Evolutionary conservation across 345 rosid species (phyloP), one percentile per base, ranked within the genome.

Genomic region (Hypericum androsaemum): DNA sequence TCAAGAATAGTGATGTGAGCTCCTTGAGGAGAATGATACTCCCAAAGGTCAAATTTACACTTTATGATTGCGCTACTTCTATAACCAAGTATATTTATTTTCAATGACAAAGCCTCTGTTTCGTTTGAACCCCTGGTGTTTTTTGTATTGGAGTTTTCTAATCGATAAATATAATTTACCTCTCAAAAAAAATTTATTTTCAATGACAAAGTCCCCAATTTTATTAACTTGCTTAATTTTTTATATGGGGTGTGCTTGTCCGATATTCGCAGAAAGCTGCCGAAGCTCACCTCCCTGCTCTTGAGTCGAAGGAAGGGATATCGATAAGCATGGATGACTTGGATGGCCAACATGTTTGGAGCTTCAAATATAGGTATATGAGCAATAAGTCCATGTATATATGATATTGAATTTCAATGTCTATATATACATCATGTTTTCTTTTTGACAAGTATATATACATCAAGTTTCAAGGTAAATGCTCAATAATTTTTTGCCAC

Each of bases 1-100:
- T 92, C 55, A 88, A 83, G 83, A 88, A 83, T 75, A 89, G 98
- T 59, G 98, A 92, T 51, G 98, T 92, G 38, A 79, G 88, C 78
- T 74, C 95, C 53, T 76, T 92, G 37, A 72, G 94, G 62, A 81
- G 97, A 64, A 88, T 88, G 88, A 60, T 92, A 50, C 97, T 92
- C 52, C 98, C 98, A 6, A 92, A 92, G 98, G 98, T 92, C 56
- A 43, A 47, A 51, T 14, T 50, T 28, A 17, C 0, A 41, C 50
- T 28, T 0, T 17, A 22, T 22, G 32, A 22, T 11, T 3, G 28
- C 7, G 42, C n/a, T 43, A 7, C 38, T 7, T 7, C 36, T 9
- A 38, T 39, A 28, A 22, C 32, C n/a, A 39, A 10, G 52, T 12
- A 45, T 45, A 5, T 57, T 13, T 16, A 57, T 46, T 57, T 38